Conservation (phyloP, 805 yeast species). For the Wickerhamomyces ciferrii region DNA sequence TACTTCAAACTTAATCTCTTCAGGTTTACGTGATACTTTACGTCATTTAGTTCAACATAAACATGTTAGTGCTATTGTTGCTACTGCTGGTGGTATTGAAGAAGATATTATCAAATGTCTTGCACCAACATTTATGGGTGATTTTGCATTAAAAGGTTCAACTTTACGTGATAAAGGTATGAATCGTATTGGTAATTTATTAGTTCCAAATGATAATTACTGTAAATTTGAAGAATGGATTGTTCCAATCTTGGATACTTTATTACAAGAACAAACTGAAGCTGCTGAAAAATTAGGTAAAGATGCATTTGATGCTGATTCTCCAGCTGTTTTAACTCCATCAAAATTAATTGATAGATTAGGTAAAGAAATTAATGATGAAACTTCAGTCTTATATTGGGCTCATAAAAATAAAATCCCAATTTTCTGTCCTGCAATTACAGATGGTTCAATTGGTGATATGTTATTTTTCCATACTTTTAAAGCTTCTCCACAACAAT, state of each 20-base stretch:
- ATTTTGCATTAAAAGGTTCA: constrained; percentile 76
- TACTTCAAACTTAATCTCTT: constrained; percentile 92
- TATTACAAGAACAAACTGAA: constrained; percentile 84
- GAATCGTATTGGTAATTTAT: constrained; percentile 95
- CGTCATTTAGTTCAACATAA: constrained; percentile 88
- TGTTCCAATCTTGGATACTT: constrained; percentile 83
- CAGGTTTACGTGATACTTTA: constrained; percentile 89
- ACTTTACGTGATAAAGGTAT: constrained; percentile 88
- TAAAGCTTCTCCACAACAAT: constrained; percentile 85
- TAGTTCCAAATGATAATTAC: constrained; percentile 97
- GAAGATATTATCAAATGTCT: constrained; percentile 95
- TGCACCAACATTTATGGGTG: constrained; percentile 96
- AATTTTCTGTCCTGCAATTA: constrained; percentile 92
- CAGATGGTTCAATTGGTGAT: constrained; percentile 98
- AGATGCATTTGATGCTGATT: constrained; percentile 55
- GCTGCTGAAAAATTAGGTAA: constrained; percentile 49
- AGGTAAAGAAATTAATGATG: constrained; percentile 94
- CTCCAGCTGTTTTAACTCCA: constrained; percentile 81
- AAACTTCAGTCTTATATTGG: constrained; percentile 92
- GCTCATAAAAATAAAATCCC: constrained; percentile 97
- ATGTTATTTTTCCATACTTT: constrained; percentile 98
- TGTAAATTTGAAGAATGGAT: constrained; percentile 99
- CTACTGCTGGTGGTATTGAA: constrained; percentile 98
- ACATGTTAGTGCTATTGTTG: constrained; percentile 90
- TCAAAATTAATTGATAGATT: constrained; percentile 86